A percentile compares a stretch with the other conserved stretches of the same genome.
Evolutionary conservation across 352 stramenopile genomes (phyloP).

Genomic region (Pythium monospermum): DNA sequence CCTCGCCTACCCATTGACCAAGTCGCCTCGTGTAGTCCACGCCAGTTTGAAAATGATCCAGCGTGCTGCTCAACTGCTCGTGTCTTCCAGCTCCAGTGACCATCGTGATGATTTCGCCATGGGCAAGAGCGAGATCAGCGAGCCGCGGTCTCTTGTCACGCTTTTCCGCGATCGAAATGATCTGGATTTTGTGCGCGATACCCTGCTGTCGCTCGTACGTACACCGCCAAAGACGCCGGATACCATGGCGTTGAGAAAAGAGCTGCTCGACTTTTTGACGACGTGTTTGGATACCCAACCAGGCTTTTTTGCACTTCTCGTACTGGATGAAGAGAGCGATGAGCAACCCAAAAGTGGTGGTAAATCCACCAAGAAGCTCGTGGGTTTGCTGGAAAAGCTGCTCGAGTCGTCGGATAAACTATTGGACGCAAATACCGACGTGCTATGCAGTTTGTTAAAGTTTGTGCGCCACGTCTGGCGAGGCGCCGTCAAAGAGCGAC

Average conservation of each 20-base stretch:
- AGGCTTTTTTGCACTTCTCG: conserved; percentile 48
- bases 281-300: conserved; percentile 54
- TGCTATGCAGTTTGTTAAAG: conserved; percentile 47
- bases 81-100: not conserved
- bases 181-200: conserved; percentile 32
- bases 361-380: conserved; percentile 26
- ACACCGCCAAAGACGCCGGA: conserved; percentile 9
- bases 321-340: conserved; percentile 33
- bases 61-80: conserved; percentile 27
- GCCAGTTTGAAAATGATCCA: conserved; percentile 52
- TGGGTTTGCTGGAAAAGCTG: conserved; percentile 40
- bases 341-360: not conserved
- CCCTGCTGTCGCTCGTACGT: conserved; percentile 35
- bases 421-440: conserved; percentile 46
- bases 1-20: conserved; percentile 38
- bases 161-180: conserved; percentile 44
- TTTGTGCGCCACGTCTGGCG: conserved; percentile 61
- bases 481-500: conserved; percentile 32
- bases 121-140: not conserved
- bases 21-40: conserved; percentile 30
- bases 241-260: conserved; percentile 19
- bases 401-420: conserved; percentile 53
- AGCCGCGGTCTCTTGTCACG: conserved; percentile 42
- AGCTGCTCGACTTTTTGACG: conserved; percentile 47
- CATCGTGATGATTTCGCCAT: not conserved